Percentiles rank a stretch among this genome's conserved stretches.
phyloP scores from a whole-genome alignment of 257 asterid species.

The Avicennia marina region DNA sequence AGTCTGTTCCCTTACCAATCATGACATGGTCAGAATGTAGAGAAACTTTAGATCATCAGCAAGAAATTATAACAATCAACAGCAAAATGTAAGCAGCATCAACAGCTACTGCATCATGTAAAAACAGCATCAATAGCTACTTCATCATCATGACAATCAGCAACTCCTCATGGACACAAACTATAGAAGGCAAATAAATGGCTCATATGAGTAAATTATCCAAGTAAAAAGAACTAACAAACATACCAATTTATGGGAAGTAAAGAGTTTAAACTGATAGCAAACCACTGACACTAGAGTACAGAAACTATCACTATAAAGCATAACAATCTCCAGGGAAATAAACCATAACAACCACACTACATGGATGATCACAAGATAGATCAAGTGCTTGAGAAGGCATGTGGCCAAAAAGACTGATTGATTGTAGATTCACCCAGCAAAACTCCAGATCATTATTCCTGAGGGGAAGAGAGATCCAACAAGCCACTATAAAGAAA shows the following conservation, averaged over 20 bases:
- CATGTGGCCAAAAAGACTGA: not conserved
- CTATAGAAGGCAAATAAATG: slow-evolving; percentile 55
- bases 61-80: too few relatives aligned
- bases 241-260: too few relatives aligned
- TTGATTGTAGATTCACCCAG: slow-evolving; percentile 2
- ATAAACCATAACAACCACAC: slow-evolving; percentile 45
- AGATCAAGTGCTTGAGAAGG: slow-evolving; percentile 13
- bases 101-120: too few relatives aligned
- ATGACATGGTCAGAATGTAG: slow-evolving; percentile 4
- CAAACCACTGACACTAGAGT: slow-evolving; percentile 21
- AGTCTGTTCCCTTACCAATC: slow-evolving; percentile 47
- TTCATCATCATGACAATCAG: slow-evolving; percentile 49
- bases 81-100: not conserved
- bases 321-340: slow-evolving; percentile 22
- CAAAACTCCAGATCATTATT: slow-evolving; percentile 20
- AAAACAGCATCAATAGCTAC: slow-evolving; percentile 48
- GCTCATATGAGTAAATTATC: slow-evolving; percentile 35
- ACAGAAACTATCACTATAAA: slow-evolving; percentile 26
- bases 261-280: slow-evolving; percentile 7
- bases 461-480: slow-evolving; percentile 27
- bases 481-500: not conserved
- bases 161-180: slow-evolving; percentile 49
- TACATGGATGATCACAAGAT: slow-evolving; percentile 26
- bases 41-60: not conserved
- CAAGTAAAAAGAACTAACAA: slow-evolving; percentile 6